Percentiles rank a stretch among this genome's conserved stretches.
Evolutionary conservation across 345 rosid species (phyloP).

Genomic region (Noccaea caerulescens): DNA sequence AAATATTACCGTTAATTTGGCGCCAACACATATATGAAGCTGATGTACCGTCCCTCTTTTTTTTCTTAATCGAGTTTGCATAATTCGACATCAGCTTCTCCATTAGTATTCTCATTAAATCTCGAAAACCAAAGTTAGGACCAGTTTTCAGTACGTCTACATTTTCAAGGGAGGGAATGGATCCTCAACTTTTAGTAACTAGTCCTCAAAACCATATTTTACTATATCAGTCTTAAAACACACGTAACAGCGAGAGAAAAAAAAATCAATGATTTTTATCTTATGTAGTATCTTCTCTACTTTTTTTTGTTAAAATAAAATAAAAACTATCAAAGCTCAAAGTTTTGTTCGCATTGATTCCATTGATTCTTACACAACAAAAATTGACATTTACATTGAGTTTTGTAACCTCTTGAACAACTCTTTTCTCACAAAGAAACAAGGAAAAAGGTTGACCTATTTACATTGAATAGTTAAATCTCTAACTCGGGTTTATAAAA

Average conservation of each 20-base stretch:
- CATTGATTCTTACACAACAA: neutral
- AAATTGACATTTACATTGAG: neutral
- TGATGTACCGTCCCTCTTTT: too few relatives aligned
- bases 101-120: too few relatives aligned
- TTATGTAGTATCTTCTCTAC: neutral
- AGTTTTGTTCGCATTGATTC: neutral
- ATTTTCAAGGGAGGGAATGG: neutral
- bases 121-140: too few relatives aligned
- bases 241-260: neutral
- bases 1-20: too few relatives aligned
- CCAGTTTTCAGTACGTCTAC: neutral
- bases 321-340: neutral
- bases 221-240: neutral
- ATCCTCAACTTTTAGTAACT: conserved; percentile 2
- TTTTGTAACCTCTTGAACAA: conserved; percentile 25
- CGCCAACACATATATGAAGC: too few relatives aligned
- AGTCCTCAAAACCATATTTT: neutral
- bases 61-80: too few relatives aligned
- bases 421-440: conserved; percentile 28
- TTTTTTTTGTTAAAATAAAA: neutral
- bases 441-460: neutral
- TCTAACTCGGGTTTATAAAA: conserved; percentile 5
- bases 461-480: conserved; percentile 17
- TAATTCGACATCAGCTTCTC: too few relatives aligned
- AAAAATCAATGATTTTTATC: too few relatives aligned